Evolutionary conservation across 306 rosid genomes (phyloP).

Genomic region (Abrus pulchellus): DNA sequence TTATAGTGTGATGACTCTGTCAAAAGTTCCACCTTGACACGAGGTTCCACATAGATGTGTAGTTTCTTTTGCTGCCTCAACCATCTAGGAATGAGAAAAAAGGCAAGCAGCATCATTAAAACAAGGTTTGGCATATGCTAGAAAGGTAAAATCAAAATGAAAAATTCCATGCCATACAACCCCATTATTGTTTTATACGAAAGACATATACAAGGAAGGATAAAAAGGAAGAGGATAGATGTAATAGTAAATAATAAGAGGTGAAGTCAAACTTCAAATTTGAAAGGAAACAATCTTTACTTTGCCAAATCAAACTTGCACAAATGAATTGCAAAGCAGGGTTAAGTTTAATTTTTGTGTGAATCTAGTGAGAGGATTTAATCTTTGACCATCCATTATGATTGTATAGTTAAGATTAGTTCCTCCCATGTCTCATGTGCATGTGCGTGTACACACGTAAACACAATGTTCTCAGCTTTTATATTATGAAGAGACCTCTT

Average conservation of each 20-base stretch:
- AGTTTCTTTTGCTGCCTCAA: slow-evolving; percentile 77
- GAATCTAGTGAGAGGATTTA: background rate
- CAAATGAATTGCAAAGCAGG: background rate
- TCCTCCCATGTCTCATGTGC: background rate
- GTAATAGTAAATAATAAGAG: slow-evolving; percentile 23
- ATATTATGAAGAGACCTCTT: slow-evolving; percentile 17
- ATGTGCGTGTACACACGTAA: background rate
- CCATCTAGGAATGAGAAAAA: slow-evolving; percentile 70
- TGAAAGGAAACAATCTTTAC: slow-evolving; percentile 30
- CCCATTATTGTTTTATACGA: slow-evolving; percentile 9
- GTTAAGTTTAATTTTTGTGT: background rate
- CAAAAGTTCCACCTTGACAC: slow-evolving; percentile 75
- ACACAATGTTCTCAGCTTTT: slow-evolving; percentile 1
- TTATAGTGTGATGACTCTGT: slow-evolving; percentile 79
- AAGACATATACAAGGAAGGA: slow-evolving; percentile 31
- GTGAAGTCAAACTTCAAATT: slow-evolving; percentile 14
- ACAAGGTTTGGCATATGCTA: slow-evolving; percentile 12
- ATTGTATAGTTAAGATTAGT: background rate
- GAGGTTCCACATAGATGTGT: slow-evolving; percentile 88
- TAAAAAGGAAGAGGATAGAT: slow-evolving; percentile 1
- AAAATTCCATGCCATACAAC: slow-evolving; percentile 17
- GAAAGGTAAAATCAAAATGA: slow-evolving; percentile 32
- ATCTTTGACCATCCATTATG: background rate
- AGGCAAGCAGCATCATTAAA: slow-evolving; percentile 32
- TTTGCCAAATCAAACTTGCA: slow-evolving; percentile 22